Evolutionary conservation across 768 basidiomycete species (phyloP), one percentile per base, ranked within the genome.

Genomic region (Peribolospora baueri): DNA sequence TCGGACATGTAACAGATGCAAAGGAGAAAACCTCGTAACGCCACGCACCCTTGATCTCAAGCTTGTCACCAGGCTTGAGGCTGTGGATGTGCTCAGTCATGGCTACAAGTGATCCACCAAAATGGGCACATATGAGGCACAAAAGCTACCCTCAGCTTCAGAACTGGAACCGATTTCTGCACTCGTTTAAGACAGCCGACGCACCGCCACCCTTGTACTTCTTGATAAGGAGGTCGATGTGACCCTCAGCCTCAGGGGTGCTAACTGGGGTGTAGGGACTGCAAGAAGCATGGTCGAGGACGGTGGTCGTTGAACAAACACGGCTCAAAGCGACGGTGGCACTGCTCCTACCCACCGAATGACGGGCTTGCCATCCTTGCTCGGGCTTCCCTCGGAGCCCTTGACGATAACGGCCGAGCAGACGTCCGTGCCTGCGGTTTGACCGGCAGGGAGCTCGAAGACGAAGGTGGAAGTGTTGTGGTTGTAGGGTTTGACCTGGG

Each of bases 401-500:
- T 78, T 81, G 61, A 88, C 76, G 54, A 85, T 64, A 11, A 97
- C 71, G 59, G 79, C 82, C 0, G 82, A 83, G 9, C 86, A 74
- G 54, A 87, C 72, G 3, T 82, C 82, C 9, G 88, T 74, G 43
- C 84, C 74, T 5, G 84, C 79, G 0, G 82, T 79, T 51, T 82
- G 75, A 59, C 79, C 75, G 48, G 82, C 76, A 52, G 83, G 84
- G 14, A 91, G 73, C 60, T 47, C 53, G 36, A 63, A 60, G 45
- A 53, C 37, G 52, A 67, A 87, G 78, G 75, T 77, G 41, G 84
- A 72, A 10, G 86, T 82, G 70, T 97, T 93, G 75, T 95, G 82
- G 75, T 93, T 97, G 74, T 91, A 93, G 0, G 80, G 80, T 57
- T 78, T 70, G 57, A 85, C 67, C 46, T 55, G 37, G 25, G 53